These are phyloP conservation scores for Sporobolus alterniflorus DNA, from an alignment of 202 grass and related monocot genomes.

Conservation along the genomic window DNA sequence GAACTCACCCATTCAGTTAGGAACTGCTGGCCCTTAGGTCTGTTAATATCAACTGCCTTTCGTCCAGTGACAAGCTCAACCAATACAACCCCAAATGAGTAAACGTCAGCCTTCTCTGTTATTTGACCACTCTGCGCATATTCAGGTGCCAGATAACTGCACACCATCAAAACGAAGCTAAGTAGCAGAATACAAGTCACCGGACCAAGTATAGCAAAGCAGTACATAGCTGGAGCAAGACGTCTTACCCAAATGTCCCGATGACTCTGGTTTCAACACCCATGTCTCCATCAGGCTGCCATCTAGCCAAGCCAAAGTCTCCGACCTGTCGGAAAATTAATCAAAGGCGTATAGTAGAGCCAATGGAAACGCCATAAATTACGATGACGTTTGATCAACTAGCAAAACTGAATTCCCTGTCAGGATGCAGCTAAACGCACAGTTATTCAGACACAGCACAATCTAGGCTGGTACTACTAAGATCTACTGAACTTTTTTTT, in stretches of 20 bases:
- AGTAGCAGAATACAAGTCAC: not conserved
- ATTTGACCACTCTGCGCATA: slow-evolving; percentile 96
- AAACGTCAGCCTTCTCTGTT: slow-evolving; percentile 96
- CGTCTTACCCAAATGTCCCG: slow-evolving; percentile 94
- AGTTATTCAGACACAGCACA: not conserved
- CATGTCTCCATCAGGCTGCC: slow-evolving; percentile 97
- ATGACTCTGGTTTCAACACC: slow-evolving; percentile 96
- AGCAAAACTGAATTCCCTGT: too few relatives aligned
- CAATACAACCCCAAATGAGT: slow-evolving; percentile 95
- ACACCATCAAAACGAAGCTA: not conserved
- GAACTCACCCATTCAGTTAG: slow-evolving; percentile 94
- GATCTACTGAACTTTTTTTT: too few relatives aligned
- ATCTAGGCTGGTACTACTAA: not conserved
- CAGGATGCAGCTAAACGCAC: not conserved
- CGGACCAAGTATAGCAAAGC: not conserved
- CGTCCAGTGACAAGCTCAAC: slow-evolving; percentile 94
- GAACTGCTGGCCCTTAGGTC: slow-evolving; percentile 93
- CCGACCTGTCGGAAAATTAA: slow-evolving; percentile 58
- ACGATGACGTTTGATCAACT: not conserved
- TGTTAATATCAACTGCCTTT: slow-evolving; percentile 93
- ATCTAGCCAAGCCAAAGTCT: slow-evolving; percentile 89
- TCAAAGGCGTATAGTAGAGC: not conserved
- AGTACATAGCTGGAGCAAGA: not conserved
- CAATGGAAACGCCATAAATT: not conserved
- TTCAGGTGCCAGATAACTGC: slow-evolving; percentile 89